phyloP scores from a whole-genome alignment of 163 green algal species.

The Chloromonas sp. region DNA sequence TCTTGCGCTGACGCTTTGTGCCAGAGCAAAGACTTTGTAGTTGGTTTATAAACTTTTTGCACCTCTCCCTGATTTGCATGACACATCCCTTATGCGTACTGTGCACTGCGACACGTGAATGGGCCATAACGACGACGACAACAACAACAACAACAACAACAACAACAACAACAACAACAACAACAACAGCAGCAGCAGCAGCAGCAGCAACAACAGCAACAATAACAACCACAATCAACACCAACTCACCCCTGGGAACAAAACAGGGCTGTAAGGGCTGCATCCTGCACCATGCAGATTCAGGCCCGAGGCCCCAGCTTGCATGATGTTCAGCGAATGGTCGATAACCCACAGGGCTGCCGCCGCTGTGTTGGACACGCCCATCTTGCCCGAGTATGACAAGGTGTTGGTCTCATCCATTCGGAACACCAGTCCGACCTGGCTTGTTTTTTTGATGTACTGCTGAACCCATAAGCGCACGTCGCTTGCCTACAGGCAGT shows the following conservation, averaged over 20 bases:
- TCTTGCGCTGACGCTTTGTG: too few relatives aligned
- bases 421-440: not conserved
- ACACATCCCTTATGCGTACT: too few relatives aligned
- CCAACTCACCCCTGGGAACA: not conserved
- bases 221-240: not conserved
- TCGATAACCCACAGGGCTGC: not conserved
- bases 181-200: not conserved
- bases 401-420: constrained; percentile 5
- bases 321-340: not conserved
- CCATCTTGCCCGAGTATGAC: not conserved
- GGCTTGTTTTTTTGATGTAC: not conserved
- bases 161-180: not conserved
- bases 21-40: too few relatives aligned
- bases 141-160: too few relatives aligned
- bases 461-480: not conserved
- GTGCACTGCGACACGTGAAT: too few relatives aligned
- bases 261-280: not conserved
- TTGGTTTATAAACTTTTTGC: too few relatives aligned
- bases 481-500: not conserved
- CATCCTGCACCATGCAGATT: not conserved
- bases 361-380: not conserved
- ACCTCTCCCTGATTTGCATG: too few relatives aligned
- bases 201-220: not conserved
- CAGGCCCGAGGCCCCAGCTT: not conserved
- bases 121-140: too few relatives aligned